Evolutionary conservation across 169 alveolate species (phyloP).

Genomic region (Cryptosporidium xiaoi): DNA sequence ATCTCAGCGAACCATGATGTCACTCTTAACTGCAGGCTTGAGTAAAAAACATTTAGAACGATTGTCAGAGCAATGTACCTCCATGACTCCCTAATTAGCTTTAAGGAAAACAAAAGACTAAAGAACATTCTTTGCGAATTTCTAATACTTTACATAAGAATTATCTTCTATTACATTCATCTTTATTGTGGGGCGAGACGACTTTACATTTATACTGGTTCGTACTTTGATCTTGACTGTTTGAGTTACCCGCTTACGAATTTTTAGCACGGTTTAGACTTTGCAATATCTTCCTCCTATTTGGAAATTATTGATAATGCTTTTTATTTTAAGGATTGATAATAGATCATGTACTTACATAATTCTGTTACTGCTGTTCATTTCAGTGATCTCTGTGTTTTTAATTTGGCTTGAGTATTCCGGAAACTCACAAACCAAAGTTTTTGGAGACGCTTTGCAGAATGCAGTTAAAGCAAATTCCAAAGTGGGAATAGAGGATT

Average conservation of each 20-base stretch:
- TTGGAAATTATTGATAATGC: not conserved
- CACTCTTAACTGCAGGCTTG: slow-evolving; percentile 9
- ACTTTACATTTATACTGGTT: no score
- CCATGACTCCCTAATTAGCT: slow-evolving; percentile 16
- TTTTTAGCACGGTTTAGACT: no score
- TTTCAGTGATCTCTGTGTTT: not conserved
- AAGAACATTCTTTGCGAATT: not conserved
- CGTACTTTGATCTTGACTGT: no score
- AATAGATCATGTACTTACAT: not conserved
- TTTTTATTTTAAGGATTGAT: not conserved
- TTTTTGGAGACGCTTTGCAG: slow-evolving; percentile 57
- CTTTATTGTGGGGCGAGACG: no score
- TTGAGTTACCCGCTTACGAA: no score
- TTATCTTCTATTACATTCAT: no score
- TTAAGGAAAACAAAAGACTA: not conserved
- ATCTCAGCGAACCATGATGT: slow-evolving; percentile 49
- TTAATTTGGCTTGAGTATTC: slow-evolving; percentile 16
- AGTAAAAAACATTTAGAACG: slow-evolving; percentile 8
- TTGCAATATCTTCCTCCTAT: not conserved
- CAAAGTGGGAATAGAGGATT: not conserved
- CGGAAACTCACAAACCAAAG: not conserved
- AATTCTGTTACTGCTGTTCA: not conserved
- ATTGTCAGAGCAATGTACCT: not conserved
- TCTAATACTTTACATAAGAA: no score
- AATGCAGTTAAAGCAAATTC: not conserved